A percentile compares a stretch with the other conserved stretches of the same genome.
Conservation (phyloP, 192 early-diverging fungal genomes). For the Chytriomyces sp. region DNA sequence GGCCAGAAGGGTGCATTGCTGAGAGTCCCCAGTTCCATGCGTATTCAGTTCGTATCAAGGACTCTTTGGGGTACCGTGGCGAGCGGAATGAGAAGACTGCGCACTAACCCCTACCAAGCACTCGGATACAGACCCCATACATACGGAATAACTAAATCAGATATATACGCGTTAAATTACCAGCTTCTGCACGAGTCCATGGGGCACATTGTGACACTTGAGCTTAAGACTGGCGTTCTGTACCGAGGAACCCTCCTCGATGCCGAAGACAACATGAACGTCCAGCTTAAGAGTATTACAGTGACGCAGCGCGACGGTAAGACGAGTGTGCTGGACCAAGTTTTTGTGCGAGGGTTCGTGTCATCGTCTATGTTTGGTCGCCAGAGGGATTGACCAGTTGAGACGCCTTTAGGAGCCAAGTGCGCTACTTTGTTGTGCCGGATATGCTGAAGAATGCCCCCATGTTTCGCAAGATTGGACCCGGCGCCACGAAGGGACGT, state of each 20-base stretch:
- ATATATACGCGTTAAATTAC: too few relatives aligned
- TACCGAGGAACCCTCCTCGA: conserved; percentile 95
- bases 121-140: too few relatives aligned
- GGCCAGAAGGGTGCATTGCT: too few relatives aligned
- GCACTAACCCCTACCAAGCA: too few relatives aligned
- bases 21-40: too few relatives aligned
- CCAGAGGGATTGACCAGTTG: too few relatives aligned
- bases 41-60: too few relatives aligned
- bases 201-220: conserved; percentile 94
- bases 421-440: conserved; percentile 95
- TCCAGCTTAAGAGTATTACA: conserved; percentile 92
- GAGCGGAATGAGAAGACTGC: too few relatives aligned
- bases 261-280: conserved; percentile 99
- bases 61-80: too few relatives aligned
- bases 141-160: too few relatives aligned
- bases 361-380: conserved; percentile 48
- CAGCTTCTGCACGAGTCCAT: conserved; percentile 94
- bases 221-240: conserved; percentile 90
- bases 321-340: conserved; percentile 89
- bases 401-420: too few relatives aligned
- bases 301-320: conserved; percentile 92
- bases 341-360: conserved; percentile 82
- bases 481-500: conserved; percentile 75
- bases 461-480: conserved; percentile 95
- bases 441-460: conserved; percentile 99